Evolutionary conservation across 345 rosid genomes (phyloP).

Genomic region (Arabidopsis arenosa): DNA sequence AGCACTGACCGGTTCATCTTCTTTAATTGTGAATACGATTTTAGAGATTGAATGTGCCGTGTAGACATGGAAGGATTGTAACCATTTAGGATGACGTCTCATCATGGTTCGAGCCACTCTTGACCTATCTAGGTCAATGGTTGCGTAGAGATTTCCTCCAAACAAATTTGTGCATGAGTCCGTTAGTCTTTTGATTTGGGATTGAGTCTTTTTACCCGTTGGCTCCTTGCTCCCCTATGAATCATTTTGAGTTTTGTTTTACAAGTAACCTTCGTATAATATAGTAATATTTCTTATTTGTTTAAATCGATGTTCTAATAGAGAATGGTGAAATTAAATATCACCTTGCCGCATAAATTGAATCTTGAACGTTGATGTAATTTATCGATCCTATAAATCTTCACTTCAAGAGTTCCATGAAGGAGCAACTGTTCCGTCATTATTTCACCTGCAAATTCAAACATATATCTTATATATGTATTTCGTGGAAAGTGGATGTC

Average conservation of each 20-base stretch:
- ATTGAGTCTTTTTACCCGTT: constrained; percentile 45
- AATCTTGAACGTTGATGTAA: constrained; percentile 53
- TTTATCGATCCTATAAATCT: constrained; percentile 53
- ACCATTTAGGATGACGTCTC: constrained; percentile 52
- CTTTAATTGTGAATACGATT: constrained; percentile 67
- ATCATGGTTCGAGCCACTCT: constrained; percentile 71
- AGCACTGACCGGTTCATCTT: constrained; percentile 58
- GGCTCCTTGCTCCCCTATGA: constrained; percentile 39
- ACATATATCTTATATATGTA: not conserved
- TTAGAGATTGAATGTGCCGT: constrained; percentile 67
- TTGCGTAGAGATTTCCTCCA: constrained; percentile 62
- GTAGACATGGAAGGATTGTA: constrained; percentile 61
- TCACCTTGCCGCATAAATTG: constrained; percentile 53
- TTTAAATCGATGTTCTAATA: not conserved
- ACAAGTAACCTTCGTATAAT: not conserved
- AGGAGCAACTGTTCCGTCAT: constrained; percentile 50
- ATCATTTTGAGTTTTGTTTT: not conserved
- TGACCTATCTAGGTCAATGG: constrained; percentile 75
- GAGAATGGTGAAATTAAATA: not conserved
- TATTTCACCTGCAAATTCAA: constrained; percentile 1
- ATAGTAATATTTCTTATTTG: not conserved
- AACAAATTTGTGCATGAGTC: constrained; percentile 46
- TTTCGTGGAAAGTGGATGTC: not conserved
- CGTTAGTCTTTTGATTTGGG: constrained; percentile 50
- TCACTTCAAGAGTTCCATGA: constrained; percentile 68